Conservation (phyloP, 2,329 filamentous ascomycete species). For the Stachybotrys chlorohalonatus region DNA sequence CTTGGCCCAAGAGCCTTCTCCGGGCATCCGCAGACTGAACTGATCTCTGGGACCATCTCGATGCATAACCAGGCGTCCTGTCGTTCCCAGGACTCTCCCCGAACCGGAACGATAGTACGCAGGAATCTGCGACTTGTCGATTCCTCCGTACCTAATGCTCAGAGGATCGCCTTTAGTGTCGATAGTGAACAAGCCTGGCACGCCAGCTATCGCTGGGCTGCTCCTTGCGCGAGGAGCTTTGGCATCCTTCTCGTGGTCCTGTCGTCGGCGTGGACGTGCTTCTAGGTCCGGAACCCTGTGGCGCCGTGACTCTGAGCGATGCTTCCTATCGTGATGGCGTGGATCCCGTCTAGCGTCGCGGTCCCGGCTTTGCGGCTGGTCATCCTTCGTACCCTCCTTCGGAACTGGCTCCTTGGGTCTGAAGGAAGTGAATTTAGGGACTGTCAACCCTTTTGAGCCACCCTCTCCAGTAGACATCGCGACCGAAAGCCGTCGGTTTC, state of each 20-base stretch:
- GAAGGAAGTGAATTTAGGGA: conserved; percentile 72
- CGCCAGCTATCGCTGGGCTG: background rate
- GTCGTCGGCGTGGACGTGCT: conserved; percentile 2
- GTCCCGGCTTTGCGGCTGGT: conserved; percentile 10
- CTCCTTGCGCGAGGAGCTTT: background rate
- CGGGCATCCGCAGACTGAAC: conserved; percentile 39
- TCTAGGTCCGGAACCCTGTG: background rate
- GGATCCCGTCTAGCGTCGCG: conserved; percentile 7
- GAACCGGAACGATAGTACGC: conserved; percentile 59
- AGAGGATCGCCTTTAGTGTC: conserved; percentile 72
- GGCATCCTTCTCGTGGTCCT: conserved; percentile 3
- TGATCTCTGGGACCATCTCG: conserved; percentile 48
- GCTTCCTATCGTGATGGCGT: conserved; percentile 6
- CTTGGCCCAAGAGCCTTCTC: conserved; percentile 23
- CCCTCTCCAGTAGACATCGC: conserved; percentile 18
- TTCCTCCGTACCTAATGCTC: conserved; percentile 64
- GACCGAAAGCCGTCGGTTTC: background rate
- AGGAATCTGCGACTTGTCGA: conserved; percentile 65
- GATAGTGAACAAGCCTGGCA: conserved; percentile 39
- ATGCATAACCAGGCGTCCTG: conserved; percentile 54
- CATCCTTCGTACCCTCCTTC: conserved; percentile 18
- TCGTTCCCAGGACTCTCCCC: conserved; percentile 62
- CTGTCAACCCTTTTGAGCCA: conserved; percentile 12
- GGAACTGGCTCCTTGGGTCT: conserved; percentile 31
- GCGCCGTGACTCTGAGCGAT: background rate